phyloP scores from a whole-genome alignment of 805 yeast genomes.

The Suhomyces tanzawaensis region DNA sequence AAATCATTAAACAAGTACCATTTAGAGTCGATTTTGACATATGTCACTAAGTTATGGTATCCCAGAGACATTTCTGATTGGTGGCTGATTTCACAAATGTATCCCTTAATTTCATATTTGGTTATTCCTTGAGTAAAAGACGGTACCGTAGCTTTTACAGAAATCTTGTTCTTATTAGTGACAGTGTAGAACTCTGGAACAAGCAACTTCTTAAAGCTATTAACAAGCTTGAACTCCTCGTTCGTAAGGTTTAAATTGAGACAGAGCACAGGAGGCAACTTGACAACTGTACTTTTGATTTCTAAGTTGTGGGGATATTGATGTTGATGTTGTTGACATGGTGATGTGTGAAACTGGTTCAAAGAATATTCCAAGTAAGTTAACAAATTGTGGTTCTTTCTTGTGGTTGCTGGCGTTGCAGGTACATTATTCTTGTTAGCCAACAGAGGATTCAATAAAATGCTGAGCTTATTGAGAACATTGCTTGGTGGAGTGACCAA shows the following conservation, averaged over 20 bases:
- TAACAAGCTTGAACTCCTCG: constrained; percentile 53
- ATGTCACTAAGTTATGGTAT: constrained; percentile 59
- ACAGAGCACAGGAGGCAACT: constrained; percentile 62
- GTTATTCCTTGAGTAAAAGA: constrained; percentile 29
- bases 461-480: constrained; percentile 22
- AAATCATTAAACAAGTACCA: constrained; percentile 95
- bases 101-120: constrained; percentile 65
- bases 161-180: constrained; percentile 35
- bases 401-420: constrained; percentile 12
- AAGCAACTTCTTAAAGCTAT: constrained; percentile 55
- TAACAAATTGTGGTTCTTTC: constrained; percentile 23
- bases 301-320: constrained; percentile 43
- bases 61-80: constrained; percentile 38
- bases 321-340: constrained; percentile 48
- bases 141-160: constrained; percentile 33
- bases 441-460: constrained; percentile 13
- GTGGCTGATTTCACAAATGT: constrained; percentile 63
- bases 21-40: constrained; percentile 45
- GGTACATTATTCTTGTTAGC: constrained; percentile 12
- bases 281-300: constrained; percentile 48
- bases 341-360: constrained; percentile 48
- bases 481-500: constrained; percentile 38
- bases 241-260: constrained; percentile 56
- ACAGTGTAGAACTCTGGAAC: constrained; percentile 53
- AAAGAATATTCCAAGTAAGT: constrained; percentile 62